phyloP scores from a whole-genome alignment of 2,329 filamentous ascomycete genomes.

The Hymenoscyphus infarciens region DNA sequence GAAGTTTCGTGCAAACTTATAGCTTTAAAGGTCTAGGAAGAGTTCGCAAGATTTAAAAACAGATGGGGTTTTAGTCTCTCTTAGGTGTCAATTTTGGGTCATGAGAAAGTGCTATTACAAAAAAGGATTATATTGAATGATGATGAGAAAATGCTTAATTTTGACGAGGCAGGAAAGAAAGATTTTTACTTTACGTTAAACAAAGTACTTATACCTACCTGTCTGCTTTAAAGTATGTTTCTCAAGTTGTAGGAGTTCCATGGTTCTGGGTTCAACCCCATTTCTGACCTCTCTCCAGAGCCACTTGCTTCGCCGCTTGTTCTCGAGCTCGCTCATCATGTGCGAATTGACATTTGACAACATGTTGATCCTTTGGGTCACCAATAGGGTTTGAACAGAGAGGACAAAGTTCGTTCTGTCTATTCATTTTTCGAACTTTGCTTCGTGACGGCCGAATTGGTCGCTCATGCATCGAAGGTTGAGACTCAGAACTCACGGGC shows the following conservation, averaged over 20 bases:
- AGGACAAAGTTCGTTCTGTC: constrained; percentile 12
- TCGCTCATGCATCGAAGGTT: not conserved
- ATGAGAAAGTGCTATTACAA: not conserved
- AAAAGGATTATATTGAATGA: no score
- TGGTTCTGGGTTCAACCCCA: not conserved
- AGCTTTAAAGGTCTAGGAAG: not conserved
- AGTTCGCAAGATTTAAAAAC: not conserved
- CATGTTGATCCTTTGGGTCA: constrained; percentile 19
- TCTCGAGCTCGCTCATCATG: constrained; percentile 19
- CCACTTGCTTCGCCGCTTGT: constrained; percentile 9
- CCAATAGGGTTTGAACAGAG: constrained; percentile 16
- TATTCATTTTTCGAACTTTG: not conserved
- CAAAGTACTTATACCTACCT: no score
- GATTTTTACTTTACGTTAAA: no score
- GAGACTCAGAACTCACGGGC: not conserved
- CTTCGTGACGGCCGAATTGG: not conserved
- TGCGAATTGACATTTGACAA: constrained; percentile 20
- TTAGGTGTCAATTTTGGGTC: not conserved
- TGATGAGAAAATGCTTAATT: no score
- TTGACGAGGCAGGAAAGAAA: no score
- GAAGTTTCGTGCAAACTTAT: not conserved
- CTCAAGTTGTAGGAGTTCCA: not conserved
- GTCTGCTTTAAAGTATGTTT: no score
- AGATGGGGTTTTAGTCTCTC: no score
- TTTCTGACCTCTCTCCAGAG: not conserved